These are phyloP conservation scores for Pyronema omphalodes DNA, from an alignment of 495 filamentous ascomycete species.

Conservation along the genomic window DNA sequence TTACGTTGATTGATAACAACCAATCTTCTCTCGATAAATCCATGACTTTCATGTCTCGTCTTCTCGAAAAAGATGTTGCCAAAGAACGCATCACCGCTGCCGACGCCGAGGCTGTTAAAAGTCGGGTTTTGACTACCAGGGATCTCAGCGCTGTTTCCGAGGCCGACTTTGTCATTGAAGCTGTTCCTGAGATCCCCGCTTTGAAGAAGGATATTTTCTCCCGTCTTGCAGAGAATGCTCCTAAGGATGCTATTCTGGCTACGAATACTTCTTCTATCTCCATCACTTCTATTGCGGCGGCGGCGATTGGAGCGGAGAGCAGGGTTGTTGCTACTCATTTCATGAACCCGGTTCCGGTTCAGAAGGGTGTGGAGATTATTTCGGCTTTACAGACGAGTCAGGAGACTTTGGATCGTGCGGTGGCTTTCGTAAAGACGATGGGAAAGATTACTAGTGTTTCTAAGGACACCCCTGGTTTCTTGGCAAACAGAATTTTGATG, in stretches of 20 bases:
- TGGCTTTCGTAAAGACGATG: constrained; percentile 76
- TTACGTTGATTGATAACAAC: constrained; percentile 70
- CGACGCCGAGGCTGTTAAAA: constrained; percentile 50
- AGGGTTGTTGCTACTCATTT: constrained; percentile 94
- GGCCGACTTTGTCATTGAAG: constrained; percentile 96
- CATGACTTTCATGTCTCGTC: constrained; percentile 56
- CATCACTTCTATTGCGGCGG: constrained; percentile 85
- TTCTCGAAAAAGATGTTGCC: constrained; percentile 76
- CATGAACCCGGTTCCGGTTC: constrained; percentile 97
- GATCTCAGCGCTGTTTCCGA: constrained; percentile 60
- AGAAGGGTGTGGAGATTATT: constrained; percentile 97
- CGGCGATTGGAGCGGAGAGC: constrained; percentile 57
- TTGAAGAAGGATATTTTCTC: constrained; percentile 82
- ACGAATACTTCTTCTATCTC: constrained; percentile 97
- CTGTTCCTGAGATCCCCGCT: constrained; percentile 77
- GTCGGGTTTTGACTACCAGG: constrained; percentile 48
- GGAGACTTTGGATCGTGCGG: constrained; percentile 61
- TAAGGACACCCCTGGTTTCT: constrained; percentile 79
- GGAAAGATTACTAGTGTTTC: constrained; percentile 79
- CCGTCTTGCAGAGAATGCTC: constrained; percentile 62
- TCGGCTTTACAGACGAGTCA: constrained; percentile 75
- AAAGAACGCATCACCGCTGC: constrained; percentile 67
- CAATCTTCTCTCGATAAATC: constrained; percentile 83
- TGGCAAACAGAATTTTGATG: constrained; percentile 95
- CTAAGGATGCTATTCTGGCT: constrained; percentile 75